phyloP scores from a whole-genome alignment of 345 rosid species.

The Aquilaria malaccensis region DNA sequence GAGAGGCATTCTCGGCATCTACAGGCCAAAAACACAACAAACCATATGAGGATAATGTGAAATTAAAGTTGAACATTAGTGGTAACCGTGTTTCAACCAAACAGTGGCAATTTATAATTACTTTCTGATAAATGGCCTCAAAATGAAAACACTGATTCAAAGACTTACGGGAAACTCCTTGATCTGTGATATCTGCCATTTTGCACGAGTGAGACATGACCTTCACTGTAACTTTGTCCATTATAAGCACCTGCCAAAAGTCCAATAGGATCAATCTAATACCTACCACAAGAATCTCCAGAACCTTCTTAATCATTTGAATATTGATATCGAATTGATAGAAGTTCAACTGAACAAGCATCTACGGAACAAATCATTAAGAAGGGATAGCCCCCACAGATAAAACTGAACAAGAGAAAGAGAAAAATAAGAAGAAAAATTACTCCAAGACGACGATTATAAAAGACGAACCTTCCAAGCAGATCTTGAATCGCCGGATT shows the following conservation, averaged over 20 bases:
- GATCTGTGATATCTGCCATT: constrained; percentile 96
- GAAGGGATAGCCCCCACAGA: neutral
- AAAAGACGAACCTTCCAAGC: constrained; percentile 66
- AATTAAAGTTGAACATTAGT: too few relatives aligned
- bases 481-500: constrained; percentile 46
- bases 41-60: neutral
- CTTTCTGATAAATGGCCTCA: too few relatives aligned
- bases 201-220: constrained; percentile 87
- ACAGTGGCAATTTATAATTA: too few relatives aligned
- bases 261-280: neutral
- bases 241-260: constrained; percentile 62
- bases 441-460: neutral
- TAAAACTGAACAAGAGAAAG: neutral
- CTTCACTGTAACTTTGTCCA: constrained; percentile 89
- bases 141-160: neutral
- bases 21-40: too few relatives aligned
- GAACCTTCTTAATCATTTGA: too few relatives aligned
- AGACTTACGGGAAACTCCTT: constrained; percentile 85
- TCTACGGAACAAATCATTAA: neutral
- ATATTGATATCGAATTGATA: neutral
- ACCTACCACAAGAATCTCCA: too few relatives aligned
- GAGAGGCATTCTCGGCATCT: too few relatives aligned
- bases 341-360: neutral
- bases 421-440: neutral
- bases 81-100: too few relatives aligned